Evolutionary conservation across 2,329 filamentous ascomycete genomes (phyloP), one percentile per base, ranked within the genome.

Genomic region (Stagonosporopsis chrysanthemi): DNA sequence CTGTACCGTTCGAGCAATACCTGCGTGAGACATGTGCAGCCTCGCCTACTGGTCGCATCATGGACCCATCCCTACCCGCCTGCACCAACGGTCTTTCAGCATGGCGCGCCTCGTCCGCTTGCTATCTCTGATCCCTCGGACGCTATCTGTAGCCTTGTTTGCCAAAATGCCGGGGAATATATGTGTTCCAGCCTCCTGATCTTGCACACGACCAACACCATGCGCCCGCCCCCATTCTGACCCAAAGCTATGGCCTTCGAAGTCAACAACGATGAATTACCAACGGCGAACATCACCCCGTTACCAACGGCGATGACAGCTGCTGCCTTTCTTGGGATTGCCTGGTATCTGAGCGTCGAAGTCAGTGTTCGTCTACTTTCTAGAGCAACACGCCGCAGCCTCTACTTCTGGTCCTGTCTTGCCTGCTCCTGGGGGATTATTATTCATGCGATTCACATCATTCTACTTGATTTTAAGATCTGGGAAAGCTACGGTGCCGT

Each of bases 371-470:
- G 80, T 50, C 76, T 81, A 35, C 36, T 66, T 2, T 26, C 61
- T 6, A 51, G 60, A n/a, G 74, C 77, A 54, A 61, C 78, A 17
- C 71, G 74, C 11, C 77, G 75, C 33, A 79, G 80, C 2, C 71
- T 79, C 4, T 83, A 83, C 65, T 82, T 82, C 64, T 82, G 78
- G 79, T 76, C 75, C n/a, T 66, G 60, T 33, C 39, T 65, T 0
- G 23, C 65, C 1, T 69, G 63, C 36, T 66, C 63, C 12, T 69
- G 61, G 67, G 66, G 61, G 6, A 69, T 82, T 57, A 61, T 81
- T 19, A 64, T 77, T 14, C 69, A 80, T 4, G 70, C 74, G 1
- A 46, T 77, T 2, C 72, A 74, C 7, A 80, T 82, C 35, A 61
- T 79, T 2, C 71, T 79, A 0, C 76, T 80, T 46, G 70, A 77